These are phyloP conservation scores for Aureoboletus auriporus DNA, from an alignment of 768 basidiomycete genomes.

Conservation along the genomic window DNA sequence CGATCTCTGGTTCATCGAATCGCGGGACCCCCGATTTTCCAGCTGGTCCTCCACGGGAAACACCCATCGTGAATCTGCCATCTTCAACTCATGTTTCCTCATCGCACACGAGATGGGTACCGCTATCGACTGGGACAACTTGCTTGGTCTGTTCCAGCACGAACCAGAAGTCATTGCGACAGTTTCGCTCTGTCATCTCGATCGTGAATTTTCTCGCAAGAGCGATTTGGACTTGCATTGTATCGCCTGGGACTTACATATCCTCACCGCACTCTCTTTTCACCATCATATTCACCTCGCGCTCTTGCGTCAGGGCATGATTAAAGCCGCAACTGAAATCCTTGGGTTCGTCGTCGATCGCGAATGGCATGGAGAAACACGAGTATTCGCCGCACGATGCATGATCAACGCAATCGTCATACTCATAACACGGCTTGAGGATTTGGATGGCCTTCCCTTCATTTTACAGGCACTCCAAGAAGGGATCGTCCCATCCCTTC, in stretches of 20 bases:
- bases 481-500: conserved; percentile 18
- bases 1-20: conserved; percentile 27
- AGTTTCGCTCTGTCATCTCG: conserved; percentile 23
- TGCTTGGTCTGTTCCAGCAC: conserved; percentile 20
- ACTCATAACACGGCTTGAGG: conserved; percentile 18
- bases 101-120: conserved; percentile 19
- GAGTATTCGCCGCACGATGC: conserved; percentile 19
- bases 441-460: conserved; percentile 24
- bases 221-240: conserved; percentile 19
- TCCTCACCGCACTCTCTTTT: conserved; percentile 19
- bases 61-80: conserved; percentile 26
- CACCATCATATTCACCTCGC: conserved; percentile 15
- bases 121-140: conserved; percentile 20
- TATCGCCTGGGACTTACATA: conserved; percentile 28
- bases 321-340: conserved; percentile 21
- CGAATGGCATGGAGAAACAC: conserved; percentile 10
- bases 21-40: conserved; percentile 19
- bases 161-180: conserved; percentile 18
- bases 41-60: conserved; percentile 11
- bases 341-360: conserved; percentile 6
- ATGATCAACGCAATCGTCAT: conserved; percentile 17
- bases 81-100: conserved; percentile 26
- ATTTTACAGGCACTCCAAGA: conserved; percentile 21
- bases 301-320: conserved; percentile 21
- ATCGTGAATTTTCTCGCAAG: conserved; percentile 18